Percentiles rank a stretch among this genome's conserved stretches.
These are phyloP conservation scores for Globisporangium sylvaticum DNA, from an alignment of 352 stramenopile genomes.

Conservation along the genomic window DNA sequence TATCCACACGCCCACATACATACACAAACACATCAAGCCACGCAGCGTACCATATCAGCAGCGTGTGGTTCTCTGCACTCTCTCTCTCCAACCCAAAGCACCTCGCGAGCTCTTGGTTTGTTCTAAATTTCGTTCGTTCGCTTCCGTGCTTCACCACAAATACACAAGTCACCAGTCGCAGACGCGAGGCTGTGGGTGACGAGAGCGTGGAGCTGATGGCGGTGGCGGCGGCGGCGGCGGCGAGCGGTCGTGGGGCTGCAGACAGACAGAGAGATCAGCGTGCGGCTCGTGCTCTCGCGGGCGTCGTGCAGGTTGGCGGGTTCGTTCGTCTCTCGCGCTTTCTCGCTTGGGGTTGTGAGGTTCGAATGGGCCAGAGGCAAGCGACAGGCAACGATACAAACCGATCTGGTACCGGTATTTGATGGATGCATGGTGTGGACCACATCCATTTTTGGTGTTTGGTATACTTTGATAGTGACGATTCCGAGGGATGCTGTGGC, in stretches of 20 bases:
- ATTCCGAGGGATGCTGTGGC: no score
- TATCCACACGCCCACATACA: background rate
- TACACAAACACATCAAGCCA: background rate
- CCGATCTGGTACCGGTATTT: background rate
- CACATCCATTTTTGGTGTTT: background rate
- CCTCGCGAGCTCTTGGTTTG: background rate
- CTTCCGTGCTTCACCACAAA: background rate
- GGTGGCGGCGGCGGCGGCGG: no score
- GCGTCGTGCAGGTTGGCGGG: background rate
- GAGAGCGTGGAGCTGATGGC: no score
- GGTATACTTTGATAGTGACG: no score
- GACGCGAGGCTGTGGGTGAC: background rate
- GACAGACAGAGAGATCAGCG: background rate
- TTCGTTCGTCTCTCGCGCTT: background rate
- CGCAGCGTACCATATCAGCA: background rate
- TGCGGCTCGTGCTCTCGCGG: background rate
- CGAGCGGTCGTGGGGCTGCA: background rate
- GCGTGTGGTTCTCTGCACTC: background rate
- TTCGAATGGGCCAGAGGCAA: background rate
- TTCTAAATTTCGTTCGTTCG: conserved; percentile 2
- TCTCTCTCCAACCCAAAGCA: background rate
- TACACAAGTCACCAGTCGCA: background rate
- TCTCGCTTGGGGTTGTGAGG: background rate
- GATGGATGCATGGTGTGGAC: background rate
- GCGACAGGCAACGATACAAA: background rate